Conservation (phyloP, 1,139 yeast genomes). For the Pneumocystis sp. region DNA sequence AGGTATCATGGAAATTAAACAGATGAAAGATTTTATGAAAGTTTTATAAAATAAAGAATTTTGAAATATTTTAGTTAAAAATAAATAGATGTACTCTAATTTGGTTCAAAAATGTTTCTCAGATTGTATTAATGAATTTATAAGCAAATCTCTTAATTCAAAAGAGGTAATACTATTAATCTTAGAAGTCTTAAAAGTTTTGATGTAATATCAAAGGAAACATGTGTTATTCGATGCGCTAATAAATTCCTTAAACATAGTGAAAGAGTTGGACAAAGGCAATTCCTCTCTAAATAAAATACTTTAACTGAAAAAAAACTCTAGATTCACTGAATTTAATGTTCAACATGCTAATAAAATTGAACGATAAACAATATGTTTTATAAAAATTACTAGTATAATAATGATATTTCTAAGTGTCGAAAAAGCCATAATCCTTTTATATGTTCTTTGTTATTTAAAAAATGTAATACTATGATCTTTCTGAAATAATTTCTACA, state of each 20-base stretch:
- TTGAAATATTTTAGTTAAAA: neutral
- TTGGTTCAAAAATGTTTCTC: neutral
- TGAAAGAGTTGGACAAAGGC: constrained; percentile 91
- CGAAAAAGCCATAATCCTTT: neutral
- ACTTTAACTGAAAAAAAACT: neutral
- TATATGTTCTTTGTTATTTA: neutral
- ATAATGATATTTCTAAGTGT: neutral
- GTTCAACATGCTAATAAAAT: neutral
- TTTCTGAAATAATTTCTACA: neutral
- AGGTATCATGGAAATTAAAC: neutral
- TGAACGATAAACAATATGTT: neutral
- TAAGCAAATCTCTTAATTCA: neutral
- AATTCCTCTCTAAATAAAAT: neutral
- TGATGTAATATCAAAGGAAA: constrained; percentile 36
- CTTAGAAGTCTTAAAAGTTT: too few relatives aligned
- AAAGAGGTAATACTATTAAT: neutral
- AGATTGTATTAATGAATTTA: neutral
- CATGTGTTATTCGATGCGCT: constrained; percentile 81
- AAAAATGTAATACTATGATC: neutral
- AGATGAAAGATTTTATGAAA: constrained; percentile 3
- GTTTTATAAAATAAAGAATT: neutral
- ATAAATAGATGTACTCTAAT: neutral
- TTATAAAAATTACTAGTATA: too few relatives aligned
- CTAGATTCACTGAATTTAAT: neutral
- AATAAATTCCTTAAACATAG: constrained; percentile 96